A percentile compares a stretch with the other conserved stretches of the same genome.
Evolutionary conservation across 768 basidiomycete genomes (phyloP).

Genomic region (Mycena vulgaris): DNA sequence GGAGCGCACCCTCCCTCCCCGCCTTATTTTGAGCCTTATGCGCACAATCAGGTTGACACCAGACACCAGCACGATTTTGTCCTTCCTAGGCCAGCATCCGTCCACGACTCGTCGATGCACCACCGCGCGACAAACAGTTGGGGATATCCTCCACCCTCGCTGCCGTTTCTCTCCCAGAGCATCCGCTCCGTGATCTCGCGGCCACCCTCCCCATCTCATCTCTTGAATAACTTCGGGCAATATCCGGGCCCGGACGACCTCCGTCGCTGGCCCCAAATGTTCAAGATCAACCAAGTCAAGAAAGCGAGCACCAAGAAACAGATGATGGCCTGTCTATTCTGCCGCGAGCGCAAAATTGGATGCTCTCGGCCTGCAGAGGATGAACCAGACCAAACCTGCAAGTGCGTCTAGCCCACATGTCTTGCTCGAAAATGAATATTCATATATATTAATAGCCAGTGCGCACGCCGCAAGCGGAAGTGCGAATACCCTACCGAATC

Average conservation of each 20-base stretch:
- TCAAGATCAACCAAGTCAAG: slow-evolving; percentile 30
- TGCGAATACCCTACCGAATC: slow-evolving; percentile 26
- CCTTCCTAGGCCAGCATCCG: slow-evolving; percentile 1
- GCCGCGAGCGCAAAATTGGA: slow-evolving; percentile 31
- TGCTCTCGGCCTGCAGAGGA: slow-evolving; percentile 19
- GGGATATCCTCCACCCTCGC: neutral
- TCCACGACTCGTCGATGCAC: neutral
- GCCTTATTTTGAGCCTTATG: neutral
- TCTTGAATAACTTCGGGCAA: neutral
- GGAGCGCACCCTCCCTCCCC: neutral
- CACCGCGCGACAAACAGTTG: neutral
- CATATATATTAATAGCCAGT: slow-evolving; percentile 13
- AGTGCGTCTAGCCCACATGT: slow-evolving; percentile 2
- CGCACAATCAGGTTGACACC: neutral
- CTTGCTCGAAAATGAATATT: neutral
- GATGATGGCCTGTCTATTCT: slow-evolving; percentile 30
- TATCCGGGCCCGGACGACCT: slow-evolving; percentile 14
- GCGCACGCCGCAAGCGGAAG: slow-evolving; percentile 24
- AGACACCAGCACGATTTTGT: neutral
- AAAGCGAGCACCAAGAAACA: slow-evolving; percentile 19
- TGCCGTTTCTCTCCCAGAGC: slow-evolving; percentile 15
- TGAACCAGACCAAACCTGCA: slow-evolving; percentile 33
- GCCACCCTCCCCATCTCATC: neutral
- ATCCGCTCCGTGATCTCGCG: neutral
- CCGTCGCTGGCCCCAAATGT: slow-evolving; percentile 23